Evolutionary conservation across 2,329 filamentous ascomycete genomes (phyloP), one percentile per base, ranked within the genome.

Genomic region (Didymella pomorum): DNA sequence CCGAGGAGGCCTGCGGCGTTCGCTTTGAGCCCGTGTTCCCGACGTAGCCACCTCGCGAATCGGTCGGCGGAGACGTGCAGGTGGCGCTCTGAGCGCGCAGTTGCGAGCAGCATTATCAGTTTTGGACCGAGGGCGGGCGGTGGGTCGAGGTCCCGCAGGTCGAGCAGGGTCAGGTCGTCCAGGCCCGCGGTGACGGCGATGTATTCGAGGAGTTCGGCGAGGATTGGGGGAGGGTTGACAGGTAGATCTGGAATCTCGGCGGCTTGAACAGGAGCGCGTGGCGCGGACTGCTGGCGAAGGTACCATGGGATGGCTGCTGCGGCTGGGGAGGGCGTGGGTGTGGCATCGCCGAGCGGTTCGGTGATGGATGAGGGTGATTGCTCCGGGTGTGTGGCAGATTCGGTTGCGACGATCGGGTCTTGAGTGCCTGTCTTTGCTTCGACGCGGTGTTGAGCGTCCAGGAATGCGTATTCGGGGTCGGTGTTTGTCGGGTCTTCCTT

Each of bases 21-120:
- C 0, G 94, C 92, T 2, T 84, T 80, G 35, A 98, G 79, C 53
- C 88, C 87, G 76, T 92, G 86, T 12, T 87, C 85, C 41, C 84
- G 87, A 51, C 93, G 85, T 43, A 97, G 80, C 90, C 92, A 97
- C 58, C 94, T 86, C 63, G 93, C 92, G 25, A 97, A 85, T n/a
- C 92, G 87, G 71, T 96, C 93, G 0, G 93, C 92, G 1, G 92
- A 92, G 21, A 97, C 89, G 72, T 97, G 94, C 33, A 99, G 82
- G 79, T 99, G 95, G 51, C 94, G 93, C 76, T 97, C 92, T 69
- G 92, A 96, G 58, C 95, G 89, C 14, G 94, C 92, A 9, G 93
- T 97, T 39, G 90, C 93, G 63, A 99, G 87, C 28, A 99, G 79
- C 95, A 98, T 98, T 52, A 99, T 84, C 26, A 97, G 83, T 69